Evolutionary conservation across 2,329 filamentous ascomycete species (phyloP), one percentile per base, ranked within the genome.

Genomic region (Leptosphaerulina australis): DNA sequence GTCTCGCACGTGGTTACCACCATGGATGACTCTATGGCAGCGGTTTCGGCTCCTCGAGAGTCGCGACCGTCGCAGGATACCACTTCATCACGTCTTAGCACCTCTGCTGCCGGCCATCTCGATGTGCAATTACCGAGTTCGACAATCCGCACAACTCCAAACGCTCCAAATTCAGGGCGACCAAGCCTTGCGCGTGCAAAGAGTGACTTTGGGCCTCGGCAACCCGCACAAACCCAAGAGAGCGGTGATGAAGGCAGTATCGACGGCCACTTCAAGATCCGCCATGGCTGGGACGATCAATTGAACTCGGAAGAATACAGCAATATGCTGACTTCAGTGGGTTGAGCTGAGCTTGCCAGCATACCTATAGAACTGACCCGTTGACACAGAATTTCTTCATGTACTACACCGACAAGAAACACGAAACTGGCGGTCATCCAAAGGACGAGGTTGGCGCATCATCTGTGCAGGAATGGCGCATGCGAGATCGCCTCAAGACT

Each of bases 321-420:
- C 63, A 88, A 88, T 49, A 83, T 91, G 59, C 80, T 96, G 57
- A 90, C 88, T 43, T 91, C 88, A 69, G 88, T 91, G 76, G 77
- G 86, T 81, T 60, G 36, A 15, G 20, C 38, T 31, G 43, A 44
- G 15, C 29, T 8, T n/a, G 24, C 22, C 20, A 4, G 18, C 24
- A 6, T 17, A 10, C 25, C 10, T 25, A 5, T 24, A 33, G 12
- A 20, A 25, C 56, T 62, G 43, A 62, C 59, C 34, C 14, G 14
- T 54, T 24, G 17, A 33, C 3, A 46, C 74, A 96, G 88, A 95
- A 91, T 61, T 99, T 96, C 85, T 97, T 96, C 79, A 97, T 97
- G 93, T 99, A 99, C 76, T 99, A 90, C 74, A 97, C 93, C 57
- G 94, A 99, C 74, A 97, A 97, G 75, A 88, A 93, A 44, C 94